A percentile compares a stretch with the other conserved stretches of the same genome.
These are phyloP conservation scores for Solanum raphanifolium DNA, from an alignment of 257 asterid species.

Conservation along the genomic window DNA sequence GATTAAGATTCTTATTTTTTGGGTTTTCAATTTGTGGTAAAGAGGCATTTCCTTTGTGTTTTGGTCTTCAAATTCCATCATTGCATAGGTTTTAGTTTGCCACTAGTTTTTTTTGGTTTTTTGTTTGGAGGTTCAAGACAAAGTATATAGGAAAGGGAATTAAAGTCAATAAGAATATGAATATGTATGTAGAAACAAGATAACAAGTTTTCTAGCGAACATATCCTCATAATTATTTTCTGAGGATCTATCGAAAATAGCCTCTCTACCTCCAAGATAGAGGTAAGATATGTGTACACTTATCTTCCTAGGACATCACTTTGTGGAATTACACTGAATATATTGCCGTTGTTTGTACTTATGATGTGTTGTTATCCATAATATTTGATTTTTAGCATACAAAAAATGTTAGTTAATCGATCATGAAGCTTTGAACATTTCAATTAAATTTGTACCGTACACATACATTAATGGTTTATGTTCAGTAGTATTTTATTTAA, in stretches of 20 bases:
- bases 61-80: not conserved
- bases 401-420: not conserved
- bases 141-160: not conserved
- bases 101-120: not conserved
- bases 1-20: not conserved
- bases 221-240: not conserved
- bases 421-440: not conserved
- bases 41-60: not conserved
- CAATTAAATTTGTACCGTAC: not conserved
- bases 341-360: not conserved
- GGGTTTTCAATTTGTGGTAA: not conserved
- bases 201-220: no score
- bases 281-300: not conserved
- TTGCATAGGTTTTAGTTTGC: not conserved
- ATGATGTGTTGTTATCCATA: not conserved
- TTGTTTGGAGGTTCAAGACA: not conserved
- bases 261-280: not conserved
- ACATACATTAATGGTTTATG: not conserved
- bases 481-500: not conserved
- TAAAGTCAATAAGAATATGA: not conserved
- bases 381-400: not conserved
- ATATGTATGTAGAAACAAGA: not conserved
- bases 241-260: accelerated
- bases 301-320: no score
- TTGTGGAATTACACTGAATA: no score